Evolutionary conservation across 2,329 filamentous ascomycete species (phyloP), one percentile per base, ranked within the genome.

Genomic region (Penicillium thymicola): DNA sequence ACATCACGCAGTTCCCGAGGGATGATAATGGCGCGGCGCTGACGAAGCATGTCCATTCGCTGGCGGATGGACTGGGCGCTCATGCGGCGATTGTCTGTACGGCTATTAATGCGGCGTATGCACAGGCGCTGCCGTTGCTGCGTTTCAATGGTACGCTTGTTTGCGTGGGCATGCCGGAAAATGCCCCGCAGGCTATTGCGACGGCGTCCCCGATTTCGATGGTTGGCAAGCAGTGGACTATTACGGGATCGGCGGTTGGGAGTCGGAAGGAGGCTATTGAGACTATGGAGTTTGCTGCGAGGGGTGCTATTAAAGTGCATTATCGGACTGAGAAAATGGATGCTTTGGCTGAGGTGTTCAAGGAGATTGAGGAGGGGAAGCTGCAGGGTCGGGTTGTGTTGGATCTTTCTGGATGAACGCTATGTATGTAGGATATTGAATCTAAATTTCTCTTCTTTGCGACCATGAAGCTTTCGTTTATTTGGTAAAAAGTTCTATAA

Each of bases 41-140:
- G 5, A 77, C 76, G 13, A 78, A 79, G 36, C 81, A 85, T 30
- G 83, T 88, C 34, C 79, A 82, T 59, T 77, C 75, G 41, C 66
- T 84, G 2, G 84, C 84, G 0, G 64, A 59, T 16, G 79, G 78
- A 2, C 82, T 84, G 0, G 72, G 84, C 2, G 63, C 62, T 5
- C 63, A 66, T 82, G 85, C 52, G 81, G 85, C 84, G 0, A 70
- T 88, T 18, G 82, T 87, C 16, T 80, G 79, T 60, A 79, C 79
- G 1, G 75, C 76, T 36, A 75, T 73, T 27, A 80, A 82, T 57
- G 72, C 70, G 32, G 79, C 79, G 1, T 82, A 82, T 65, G 73
- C 71, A 38, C 80, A 82, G 69, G 75, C 76, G 3, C 58, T 81
- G 48, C 70, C 69, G 43, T 72, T 81, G 55, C 66, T 82, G n/a